Conservation (phyloP, 176 grass and related monocot genomes). For the Areca catechu region DNA sequence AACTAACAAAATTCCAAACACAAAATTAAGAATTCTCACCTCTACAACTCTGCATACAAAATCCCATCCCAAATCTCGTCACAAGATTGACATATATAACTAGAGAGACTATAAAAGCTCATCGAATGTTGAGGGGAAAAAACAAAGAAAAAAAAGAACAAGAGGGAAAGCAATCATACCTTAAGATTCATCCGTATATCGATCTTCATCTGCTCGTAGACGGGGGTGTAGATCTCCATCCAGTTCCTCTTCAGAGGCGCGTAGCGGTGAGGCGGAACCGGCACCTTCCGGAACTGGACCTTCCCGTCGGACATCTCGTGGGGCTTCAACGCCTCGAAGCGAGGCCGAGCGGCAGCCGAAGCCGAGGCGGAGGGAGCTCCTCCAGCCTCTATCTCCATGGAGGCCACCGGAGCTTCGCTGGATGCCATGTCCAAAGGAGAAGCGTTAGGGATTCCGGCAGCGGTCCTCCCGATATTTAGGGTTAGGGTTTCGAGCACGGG, state of each 20-base stretch:
- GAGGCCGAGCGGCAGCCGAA: slow-evolving; percentile 3
- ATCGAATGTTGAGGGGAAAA: too few relatives aligned
- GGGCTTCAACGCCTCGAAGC: slow-evolving; percentile 49
- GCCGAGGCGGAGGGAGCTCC: not conserved
- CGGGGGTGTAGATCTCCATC: slow-evolving; percentile 69
- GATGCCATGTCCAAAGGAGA: not conserved
- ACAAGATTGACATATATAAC: too few relatives aligned
- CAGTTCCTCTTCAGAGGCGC: slow-evolving; percentile 46
- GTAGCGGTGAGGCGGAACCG: slow-evolving; percentile 42
- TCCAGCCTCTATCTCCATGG: slow-evolving; percentile 4
- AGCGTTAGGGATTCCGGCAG: too few relatives aligned
- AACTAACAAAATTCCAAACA: too few relatives aligned
- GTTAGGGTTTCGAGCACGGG: too few relatives aligned
- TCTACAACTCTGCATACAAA: too few relatives aligned
- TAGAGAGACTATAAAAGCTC: too few relatives aligned
- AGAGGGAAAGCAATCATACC: slow-evolving; percentile 14
- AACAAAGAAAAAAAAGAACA: too few relatives aligned
- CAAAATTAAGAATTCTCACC: too few relatives aligned
- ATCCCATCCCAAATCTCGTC: too few relatives aligned
- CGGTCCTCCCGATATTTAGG: too few relatives aligned
- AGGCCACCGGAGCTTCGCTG: not conserved
- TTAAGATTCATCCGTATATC: slow-evolving; percentile 94
- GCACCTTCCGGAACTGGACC: slow-evolving; percentile 50
- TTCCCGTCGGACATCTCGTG: slow-evolving; percentile 64
- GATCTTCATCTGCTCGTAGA: slow-evolving; percentile 75